Evolutionary conservation across 2,329 filamentous ascomycete species (phyloP).

Genomic region (Colletotrichum sp.): DNA sequence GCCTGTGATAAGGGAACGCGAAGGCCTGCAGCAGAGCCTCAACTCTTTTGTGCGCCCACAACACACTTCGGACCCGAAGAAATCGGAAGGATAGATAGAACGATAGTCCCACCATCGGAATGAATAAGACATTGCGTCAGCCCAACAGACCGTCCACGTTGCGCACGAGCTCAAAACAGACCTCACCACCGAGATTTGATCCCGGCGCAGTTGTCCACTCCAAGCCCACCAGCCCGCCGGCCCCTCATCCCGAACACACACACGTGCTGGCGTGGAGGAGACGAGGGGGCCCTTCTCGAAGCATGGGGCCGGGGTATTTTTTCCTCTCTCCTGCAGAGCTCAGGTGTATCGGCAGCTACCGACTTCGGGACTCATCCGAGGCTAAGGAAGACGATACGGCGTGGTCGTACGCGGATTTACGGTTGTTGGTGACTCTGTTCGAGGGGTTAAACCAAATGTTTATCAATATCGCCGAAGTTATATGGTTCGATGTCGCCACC

Average conservation of each 20-base stretch:
- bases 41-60: not conserved
- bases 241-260: not conserved
- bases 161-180: not conserved
- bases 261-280: not conserved
- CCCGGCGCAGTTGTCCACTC: not conserved
- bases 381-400: not conserved
- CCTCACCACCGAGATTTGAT: not conserved
- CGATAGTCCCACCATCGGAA: conserved; percentile 3
- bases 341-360: conserved; percentile 1
- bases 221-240: not conserved
- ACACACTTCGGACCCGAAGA: not conserved
- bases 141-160: not conserved
- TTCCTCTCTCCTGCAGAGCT: not conserved
- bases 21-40: not conserved
- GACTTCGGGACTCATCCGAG: conserved; percentile 9
- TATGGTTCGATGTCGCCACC: conserved; percentile 15
- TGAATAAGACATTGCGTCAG: conserved; percentile 1
- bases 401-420: not conserved
- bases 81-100: not conserved
- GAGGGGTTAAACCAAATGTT: not conserved
- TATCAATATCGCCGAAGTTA: not conserved
- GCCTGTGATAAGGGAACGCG: not conserved
- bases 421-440: not conserved
- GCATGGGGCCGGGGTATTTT: not conserved
- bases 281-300: not conserved